Base-by-base conservation (phyloP, 345 rosid species). In the Heritiera littoralis region DNA sequence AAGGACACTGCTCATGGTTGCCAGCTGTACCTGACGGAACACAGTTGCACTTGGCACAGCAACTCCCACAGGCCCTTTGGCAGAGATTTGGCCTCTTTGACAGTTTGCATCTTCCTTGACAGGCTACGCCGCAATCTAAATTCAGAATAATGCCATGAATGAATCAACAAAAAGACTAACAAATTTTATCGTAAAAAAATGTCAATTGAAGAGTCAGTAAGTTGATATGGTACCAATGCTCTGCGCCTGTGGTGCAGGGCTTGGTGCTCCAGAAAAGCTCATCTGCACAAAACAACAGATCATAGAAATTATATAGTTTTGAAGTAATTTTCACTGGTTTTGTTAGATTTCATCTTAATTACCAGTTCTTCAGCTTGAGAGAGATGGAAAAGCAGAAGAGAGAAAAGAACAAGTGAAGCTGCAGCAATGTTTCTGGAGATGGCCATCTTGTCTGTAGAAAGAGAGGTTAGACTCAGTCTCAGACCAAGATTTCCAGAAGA, bases 21-120 rank as follows among this genome's bases (percentile, higher is more conserved):
- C 95, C 98, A 61, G 87, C 73, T 11, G 97, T 92, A 4, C 94
- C 97, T 0, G 93, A 91, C n/a, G 97, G 98, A 41, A 92, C 94
- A 55, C 97, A 92, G 73, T 80, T 85, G 91, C 98, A 94, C 23
- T 85, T 83, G 0, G 84, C 77, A 76, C 95, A 92, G 66, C 97
- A 92, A 20, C 88, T 90, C 59, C 93, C 90, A 14, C 98, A 91
- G 10, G 95, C 93, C 75, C 91, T 83, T 28, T 86, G 83, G 83
- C 97, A 94, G 1, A 90, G 80, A 0, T 41, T 75, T 11, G 84
- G 93, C 83, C 95, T 85, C 2, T 89, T 86, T 1, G 97, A 82
- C 20, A 88, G 81, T 54, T 49, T 87, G 83, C 95, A 94, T 86
- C 98, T 86, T 2, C 85, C 91, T n/a, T 9, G 17, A 77, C 98